Conservation (phyloP, 139 green algal species). For the Chlorella sp. region DNA sequence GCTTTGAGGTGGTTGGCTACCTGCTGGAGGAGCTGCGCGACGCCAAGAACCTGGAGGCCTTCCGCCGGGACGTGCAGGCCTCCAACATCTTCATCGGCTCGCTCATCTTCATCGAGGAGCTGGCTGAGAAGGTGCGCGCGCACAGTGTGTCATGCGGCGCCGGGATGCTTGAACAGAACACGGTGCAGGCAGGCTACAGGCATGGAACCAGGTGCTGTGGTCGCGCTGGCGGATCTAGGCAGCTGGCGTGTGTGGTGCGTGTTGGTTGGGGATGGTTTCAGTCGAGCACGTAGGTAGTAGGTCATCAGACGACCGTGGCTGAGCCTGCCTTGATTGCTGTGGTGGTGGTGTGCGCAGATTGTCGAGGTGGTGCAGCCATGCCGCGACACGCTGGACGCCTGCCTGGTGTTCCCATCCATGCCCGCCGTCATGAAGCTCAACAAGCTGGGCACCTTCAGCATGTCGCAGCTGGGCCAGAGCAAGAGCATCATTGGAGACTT, state of each 20-base stretch:
- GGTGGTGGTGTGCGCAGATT: conserved; percentile 36
- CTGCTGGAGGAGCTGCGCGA: conserved; percentile 97
- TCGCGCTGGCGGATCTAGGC: no score
- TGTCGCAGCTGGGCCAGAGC: conserved; percentile 92
- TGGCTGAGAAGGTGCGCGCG: conserved; percentile 90
- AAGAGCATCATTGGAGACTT: conserved; percentile 95
- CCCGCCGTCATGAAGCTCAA: conserved; percentile 97
- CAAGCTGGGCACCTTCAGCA: conserved; percentile 98
- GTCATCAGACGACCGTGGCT: no score
- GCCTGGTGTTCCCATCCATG: conserved; percentile 99
- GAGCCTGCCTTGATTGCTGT: no score
- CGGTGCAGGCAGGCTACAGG: no score
- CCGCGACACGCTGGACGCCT: conserved; percentile 85
- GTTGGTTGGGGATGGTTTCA: no score
- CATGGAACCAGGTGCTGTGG: no score
- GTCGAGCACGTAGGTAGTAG: no score
- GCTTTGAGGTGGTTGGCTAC: conserved; percentile 96
- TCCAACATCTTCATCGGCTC: conserved; percentile 99
- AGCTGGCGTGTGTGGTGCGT: no score
- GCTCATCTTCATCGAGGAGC: conserved; percentile 99
- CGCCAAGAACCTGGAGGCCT: conserved; percentile 75
- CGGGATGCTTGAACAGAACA: no score
- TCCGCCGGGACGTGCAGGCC: conserved; percentile 83
- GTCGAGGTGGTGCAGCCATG: conserved; percentile 73
- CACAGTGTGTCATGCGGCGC: no score